These are phyloP conservation scores for Ascochyta clinopodiicola DNA, from an alignment of 2,329 filamentous ascomycete species.

Conservation along the genomic window DNA sequence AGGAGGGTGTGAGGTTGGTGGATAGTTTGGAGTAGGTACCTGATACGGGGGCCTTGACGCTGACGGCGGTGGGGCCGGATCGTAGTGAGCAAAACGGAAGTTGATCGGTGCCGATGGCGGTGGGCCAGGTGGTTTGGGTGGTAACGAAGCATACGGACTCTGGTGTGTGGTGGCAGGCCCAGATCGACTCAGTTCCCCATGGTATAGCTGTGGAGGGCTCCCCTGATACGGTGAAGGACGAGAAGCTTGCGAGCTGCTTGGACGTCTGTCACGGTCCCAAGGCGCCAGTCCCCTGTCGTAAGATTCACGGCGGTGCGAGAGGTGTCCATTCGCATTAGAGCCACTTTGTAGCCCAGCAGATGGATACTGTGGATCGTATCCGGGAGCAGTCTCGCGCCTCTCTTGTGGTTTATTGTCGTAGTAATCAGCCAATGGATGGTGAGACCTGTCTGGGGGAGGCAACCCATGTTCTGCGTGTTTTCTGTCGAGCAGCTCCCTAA, in stretches of 20 bases:
- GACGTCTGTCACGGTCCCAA: slow-evolving; percentile 38
- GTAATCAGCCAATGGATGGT: slow-evolving; percentile 16
- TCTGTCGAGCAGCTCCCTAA: slow-evolving; percentile 35
- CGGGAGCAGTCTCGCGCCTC: slow-evolving; percentile 23
- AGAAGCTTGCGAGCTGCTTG: slow-evolving; percentile 37
- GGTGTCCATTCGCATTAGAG: slow-evolving; percentile 26
- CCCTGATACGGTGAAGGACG: slow-evolving; percentile 35
- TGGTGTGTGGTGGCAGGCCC: slow-evolving; percentile 34
- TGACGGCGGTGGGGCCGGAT: slow-evolving; percentile 35
- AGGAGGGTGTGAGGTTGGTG: slow-evolving; percentile 25
- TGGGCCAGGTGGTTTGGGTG: slow-evolving; percentile 40
- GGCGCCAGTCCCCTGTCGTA: slow-evolving; percentile 32
- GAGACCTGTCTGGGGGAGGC: slow-evolving; percentile 25
- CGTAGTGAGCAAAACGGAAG: slow-evolving; percentile 47
- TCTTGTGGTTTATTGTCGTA: slow-evolving; percentile 18
- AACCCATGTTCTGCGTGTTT: slow-evolving; percentile 33
- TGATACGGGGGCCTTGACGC: slow-evolving; percentile 26
- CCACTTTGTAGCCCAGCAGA: slow-evolving; percentile 32
- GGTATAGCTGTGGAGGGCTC: slow-evolving; percentile 34
- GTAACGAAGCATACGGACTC: slow-evolving; percentile 43
- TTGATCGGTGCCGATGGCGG: slow-evolving; percentile 35
- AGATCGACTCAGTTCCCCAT: slow-evolving; percentile 29
- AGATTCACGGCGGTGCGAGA: slow-evolving; percentile 31
- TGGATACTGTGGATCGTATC: slow-evolving; percentile 34
- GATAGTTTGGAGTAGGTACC: slow-evolving; percentile 32